phyloP scores from a whole-genome alignment of 331 rosid genomes.

The Quercus lobata region DNA sequence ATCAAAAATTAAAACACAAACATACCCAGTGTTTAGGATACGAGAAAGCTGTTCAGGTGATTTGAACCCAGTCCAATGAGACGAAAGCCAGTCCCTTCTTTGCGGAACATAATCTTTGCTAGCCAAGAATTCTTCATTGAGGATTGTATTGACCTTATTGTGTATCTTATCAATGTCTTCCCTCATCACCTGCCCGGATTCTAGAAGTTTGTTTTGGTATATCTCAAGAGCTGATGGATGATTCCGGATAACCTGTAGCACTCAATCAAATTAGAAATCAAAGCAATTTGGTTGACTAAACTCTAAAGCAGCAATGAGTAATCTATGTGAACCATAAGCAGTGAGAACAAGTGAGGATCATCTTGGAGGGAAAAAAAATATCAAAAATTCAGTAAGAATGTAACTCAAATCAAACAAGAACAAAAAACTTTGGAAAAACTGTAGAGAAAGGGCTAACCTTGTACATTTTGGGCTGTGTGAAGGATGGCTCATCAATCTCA shows the following conservation, averaged over 20 bases:
- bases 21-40: constrained; percentile 89
- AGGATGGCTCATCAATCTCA: constrained; percentile 97
- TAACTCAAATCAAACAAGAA: neutral
- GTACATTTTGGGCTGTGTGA: constrained; percentile 98
- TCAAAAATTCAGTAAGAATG: neutral
- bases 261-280: constrained; percentile 8
- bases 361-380: neutral
- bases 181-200: constrained; percentile 59
- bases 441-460: constrained; percentile 51
- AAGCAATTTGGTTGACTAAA: constrained; percentile 11
- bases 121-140: constrained; percentile 81
- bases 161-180: constrained; percentile 71
- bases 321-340: too few relatives aligned
- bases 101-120: constrained; percentile 93
- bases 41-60: constrained; percentile 97
- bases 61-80: constrained; percentile 96
- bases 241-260: constrained; percentile 66
- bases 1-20: neutral
- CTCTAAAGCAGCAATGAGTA: constrained; percentile 12
- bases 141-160: constrained; percentile 66
- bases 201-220: constrained; percentile 82
- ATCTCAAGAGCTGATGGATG: constrained; percentile 91
- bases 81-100: constrained; percentile 97
- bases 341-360: neutral
- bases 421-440: neutral